phyloP scores from a whole-genome alignment of 2,329 filamentous ascomycete genomes.

The Lasiodiplodia citricola region DNA sequence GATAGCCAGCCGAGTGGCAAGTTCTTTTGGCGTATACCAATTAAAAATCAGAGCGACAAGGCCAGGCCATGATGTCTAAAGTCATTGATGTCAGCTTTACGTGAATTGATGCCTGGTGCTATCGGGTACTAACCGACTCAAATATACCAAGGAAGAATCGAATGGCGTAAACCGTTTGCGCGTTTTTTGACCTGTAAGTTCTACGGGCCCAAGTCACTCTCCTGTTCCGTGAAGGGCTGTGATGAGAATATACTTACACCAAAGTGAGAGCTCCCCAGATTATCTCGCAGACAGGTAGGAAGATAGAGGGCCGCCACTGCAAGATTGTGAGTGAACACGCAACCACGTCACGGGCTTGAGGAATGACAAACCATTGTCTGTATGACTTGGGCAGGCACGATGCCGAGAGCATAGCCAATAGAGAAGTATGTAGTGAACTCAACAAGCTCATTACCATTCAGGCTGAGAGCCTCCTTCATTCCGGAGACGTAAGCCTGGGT shows the following conservation, averaged over 20 bases:
- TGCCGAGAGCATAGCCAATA: slow-evolving; percentile 22
- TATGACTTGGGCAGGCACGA: slow-evolving; percentile 24
- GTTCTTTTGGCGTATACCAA: slow-evolving; percentile 50
- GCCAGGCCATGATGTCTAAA: slow-evolving; percentile 36
- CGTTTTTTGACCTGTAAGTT: slow-evolving; percentile 2
- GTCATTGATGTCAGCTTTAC: not conserved
- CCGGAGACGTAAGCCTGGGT: slow-evolving; percentile 29
- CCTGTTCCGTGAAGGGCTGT: not conserved
- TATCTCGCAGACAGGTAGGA: slow-evolving; percentile 26
- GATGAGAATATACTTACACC: slow-evolving; percentile 18
- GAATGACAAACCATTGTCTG: slow-evolving; percentile 29
- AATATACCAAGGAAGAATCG: slow-evolving; percentile 45
- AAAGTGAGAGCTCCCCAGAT: slow-evolving; percentile 28
- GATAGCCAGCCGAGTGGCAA: slow-evolving; percentile 39
- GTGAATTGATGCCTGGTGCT: not conserved
- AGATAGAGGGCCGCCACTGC: slow-evolving; percentile 23
- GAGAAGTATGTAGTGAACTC: slow-evolving; percentile 28
- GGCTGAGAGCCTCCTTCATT: slow-evolving; percentile 30
- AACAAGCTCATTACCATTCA: slow-evolving; percentile 30
- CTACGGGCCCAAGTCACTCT: not conserved
- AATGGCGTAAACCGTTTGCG: slow-evolving; percentile 32
- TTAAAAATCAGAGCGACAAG: slow-evolving; percentile 48
- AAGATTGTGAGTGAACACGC: slow-evolving; percentile 20
- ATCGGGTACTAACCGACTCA: slow-evolving; percentile 32
- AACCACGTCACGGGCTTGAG: slow-evolving; percentile 12